Evolutionary conservation across 176 grass and related monocot species (phyloP).

Genomic region (Musa beccarii): DNA sequence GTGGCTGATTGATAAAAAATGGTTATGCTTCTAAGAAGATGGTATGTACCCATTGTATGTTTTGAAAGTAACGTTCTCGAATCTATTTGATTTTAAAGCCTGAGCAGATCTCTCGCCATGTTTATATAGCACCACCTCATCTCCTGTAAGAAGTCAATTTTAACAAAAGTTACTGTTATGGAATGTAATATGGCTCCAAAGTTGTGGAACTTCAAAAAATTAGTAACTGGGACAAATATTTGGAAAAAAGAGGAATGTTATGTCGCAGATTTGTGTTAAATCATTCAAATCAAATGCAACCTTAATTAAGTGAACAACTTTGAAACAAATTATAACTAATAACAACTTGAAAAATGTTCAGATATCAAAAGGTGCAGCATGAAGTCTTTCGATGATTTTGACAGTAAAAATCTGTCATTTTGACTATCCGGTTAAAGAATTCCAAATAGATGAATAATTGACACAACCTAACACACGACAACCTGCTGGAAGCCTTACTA

Average conservation of each 20-base stretch:
- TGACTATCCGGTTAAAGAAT: too few relatives aligned
- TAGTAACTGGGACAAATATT: background rate
- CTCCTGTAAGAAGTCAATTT: conserved; percentile 35
- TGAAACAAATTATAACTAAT: background rate
- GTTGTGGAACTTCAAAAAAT: background rate
- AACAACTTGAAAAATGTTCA: background rate
- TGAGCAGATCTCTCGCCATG: conserved; percentile 88
- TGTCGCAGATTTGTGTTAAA: background rate
- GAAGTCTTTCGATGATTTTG: background rate
- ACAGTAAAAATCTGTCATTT: background rate
- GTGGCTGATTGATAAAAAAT: background rate
- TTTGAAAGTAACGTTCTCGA: conserved; percentile 72
- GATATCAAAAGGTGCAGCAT: background rate
- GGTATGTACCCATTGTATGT: conserved; percentile 57
- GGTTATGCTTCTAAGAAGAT: background rate
- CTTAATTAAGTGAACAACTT: background rate
- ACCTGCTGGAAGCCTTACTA: too few relatives aligned
- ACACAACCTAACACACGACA: too few relatives aligned
- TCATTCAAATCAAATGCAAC: background rate
- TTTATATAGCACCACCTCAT: conserved; percentile 88
- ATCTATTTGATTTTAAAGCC: conserved; percentile 60
- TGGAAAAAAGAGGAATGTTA: background rate
- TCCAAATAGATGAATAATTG: too few relatives aligned
- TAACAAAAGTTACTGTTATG: background rate
- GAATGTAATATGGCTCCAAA: background rate